These are phyloP conservation scores for Camellia granthamiana DNA, from an alignment of 148 eudicot genomes.

Conservation along the genomic window DNA sequence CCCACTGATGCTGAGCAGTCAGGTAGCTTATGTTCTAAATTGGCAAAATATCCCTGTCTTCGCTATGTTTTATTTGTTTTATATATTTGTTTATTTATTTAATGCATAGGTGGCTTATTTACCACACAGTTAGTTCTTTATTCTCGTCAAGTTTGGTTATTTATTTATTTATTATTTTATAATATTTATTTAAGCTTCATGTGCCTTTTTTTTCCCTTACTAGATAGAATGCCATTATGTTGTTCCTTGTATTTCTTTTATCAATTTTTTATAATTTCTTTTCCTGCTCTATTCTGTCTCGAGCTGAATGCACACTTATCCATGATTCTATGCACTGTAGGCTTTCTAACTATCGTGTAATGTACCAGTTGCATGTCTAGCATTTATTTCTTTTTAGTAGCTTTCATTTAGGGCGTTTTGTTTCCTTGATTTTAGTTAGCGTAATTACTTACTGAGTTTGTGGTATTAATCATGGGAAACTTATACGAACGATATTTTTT, in stretches of 20 bases:
- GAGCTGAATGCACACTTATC: slow-evolving; percentile 1
- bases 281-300: not conserved
- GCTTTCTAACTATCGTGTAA: not conserved
- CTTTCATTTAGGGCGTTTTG: not conserved
- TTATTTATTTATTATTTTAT: no score
- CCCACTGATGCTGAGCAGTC: slow-evolving; percentile 38
- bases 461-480: not conserved
- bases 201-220: not conserved
- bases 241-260: slow-evolving; percentile 2
- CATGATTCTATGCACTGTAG: not conserved
- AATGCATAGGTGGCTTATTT: not conserved
- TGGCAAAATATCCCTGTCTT: not conserved
- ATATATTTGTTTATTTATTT: not conserved
- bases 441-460: not conserved
- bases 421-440: not conserved
- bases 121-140: not conserved
- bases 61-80: not conserved
- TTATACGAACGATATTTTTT: not conserved
- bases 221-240: not conserved
- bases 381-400: not conserved
- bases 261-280: not conserved
- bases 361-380: not conserved
- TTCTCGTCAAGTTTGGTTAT: not conserved
- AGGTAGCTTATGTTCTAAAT: slow-evolving; percentile 26
- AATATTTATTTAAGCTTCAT: not conserved